These are phyloP conservation scores for Ormosia semicastrata DNA, from an alignment of 306 rosid species.

Conservation along the genomic window DNA sequence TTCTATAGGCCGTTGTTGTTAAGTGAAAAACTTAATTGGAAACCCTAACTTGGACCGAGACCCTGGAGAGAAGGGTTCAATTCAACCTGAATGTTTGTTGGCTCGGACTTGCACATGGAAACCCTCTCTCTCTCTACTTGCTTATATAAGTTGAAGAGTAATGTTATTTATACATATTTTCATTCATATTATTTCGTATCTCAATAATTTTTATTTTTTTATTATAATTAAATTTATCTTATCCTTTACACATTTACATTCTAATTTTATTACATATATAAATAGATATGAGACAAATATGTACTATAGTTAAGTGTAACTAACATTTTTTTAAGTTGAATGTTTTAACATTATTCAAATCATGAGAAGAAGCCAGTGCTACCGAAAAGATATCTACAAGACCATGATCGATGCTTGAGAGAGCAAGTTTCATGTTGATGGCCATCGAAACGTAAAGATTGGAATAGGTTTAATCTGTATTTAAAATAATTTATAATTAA, in stretches of 20 bases:
- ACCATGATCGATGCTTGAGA: slow-evolving; percentile 8
- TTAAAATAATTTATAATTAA: too few relatives aligned
- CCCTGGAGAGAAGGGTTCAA: slow-evolving; percentile 52
- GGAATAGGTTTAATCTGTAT: too few relatives aligned
- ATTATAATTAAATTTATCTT: too few relatives aligned
- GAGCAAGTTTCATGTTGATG: background rate
- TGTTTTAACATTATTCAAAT: background rate
- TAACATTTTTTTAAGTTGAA: too few relatives aligned
- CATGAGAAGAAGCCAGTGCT: background rate
- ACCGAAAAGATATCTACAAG: background rate
- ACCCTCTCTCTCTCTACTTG: slow-evolving; percentile 18
- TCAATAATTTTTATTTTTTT: too few relatives aligned
- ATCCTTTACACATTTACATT: too few relatives aligned
- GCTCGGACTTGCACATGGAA: slow-evolving; percentile 60
- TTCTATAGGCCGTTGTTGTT: background rate
- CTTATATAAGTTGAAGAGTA: background rate
- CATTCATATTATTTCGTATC: too few relatives aligned
- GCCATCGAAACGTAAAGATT: too few relatives aligned
- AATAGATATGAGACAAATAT: too few relatives aligned
- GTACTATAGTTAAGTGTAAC: too few relatives aligned
- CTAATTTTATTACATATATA: too few relatives aligned
- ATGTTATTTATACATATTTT: too few relatives aligned
- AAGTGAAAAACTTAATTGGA: slow-evolving; percentile 22
- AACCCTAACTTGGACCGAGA: slow-evolving; percentile 54
- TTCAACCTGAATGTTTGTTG: slow-evolving; percentile 81